A percentile compares a stretch with the other conserved stretches of the same genome.
Evolutionary conservation across 1,139 yeast genomes (phyloP).

Genomic region (Meyerozyma sp.): DNA sequence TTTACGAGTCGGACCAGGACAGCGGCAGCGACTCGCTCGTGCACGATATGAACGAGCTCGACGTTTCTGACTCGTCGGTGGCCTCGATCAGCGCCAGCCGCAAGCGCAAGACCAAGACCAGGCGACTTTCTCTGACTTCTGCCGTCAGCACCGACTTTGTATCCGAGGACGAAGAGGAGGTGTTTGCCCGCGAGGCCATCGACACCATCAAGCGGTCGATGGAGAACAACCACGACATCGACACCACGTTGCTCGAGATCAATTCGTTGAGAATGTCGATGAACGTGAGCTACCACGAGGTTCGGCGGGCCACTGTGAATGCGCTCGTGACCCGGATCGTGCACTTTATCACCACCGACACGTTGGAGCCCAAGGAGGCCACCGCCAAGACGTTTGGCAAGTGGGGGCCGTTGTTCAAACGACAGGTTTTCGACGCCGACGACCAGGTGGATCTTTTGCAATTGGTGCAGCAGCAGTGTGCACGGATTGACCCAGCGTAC

Average conservation of each 20-base stretch:
- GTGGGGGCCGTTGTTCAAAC: conserved; percentile 75
- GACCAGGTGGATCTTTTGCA: conserved; percentile 74
- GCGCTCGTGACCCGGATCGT: conserved; percentile 67
- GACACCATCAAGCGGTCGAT: conserved; percentile 93
- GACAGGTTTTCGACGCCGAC: conserved; percentile 75
- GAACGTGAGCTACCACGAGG: conserved; percentile 93
- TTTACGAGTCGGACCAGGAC: conserved; percentile 38
- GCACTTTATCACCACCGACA: conserved; percentile 70
- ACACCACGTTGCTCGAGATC: conserved; percentile 86
- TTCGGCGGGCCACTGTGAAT: conserved; percentile 70
- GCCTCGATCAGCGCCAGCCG: conserved; percentile 50
- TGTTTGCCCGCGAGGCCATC: conserved; percentile 79
- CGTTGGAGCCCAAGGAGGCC: conserved; percentile 72
- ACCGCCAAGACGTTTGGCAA: conserved; percentile 64
- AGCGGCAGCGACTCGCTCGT: conserved; percentile 41
- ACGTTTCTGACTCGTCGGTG: conserved; percentile 77
- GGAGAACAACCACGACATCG: conserved; percentile 86
- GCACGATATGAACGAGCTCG: conserved; percentile 58
- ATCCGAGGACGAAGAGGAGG: conserved; percentile 61
- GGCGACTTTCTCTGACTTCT: conserved; percentile 36
- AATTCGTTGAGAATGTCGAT: conserved; percentile 95
- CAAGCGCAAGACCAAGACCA: conserved; percentile 29
- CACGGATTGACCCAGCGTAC: conserved; percentile 20
- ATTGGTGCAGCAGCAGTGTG: conserved; percentile 48
- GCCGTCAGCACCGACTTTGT: conserved; percentile 38